A percentile compares a stretch with the other conserved stretches of the same genome.
phyloP scores from a whole-genome alignment of 2,329 filamentous ascomycete species.

The Alternaria triticimaculans region DNA sequence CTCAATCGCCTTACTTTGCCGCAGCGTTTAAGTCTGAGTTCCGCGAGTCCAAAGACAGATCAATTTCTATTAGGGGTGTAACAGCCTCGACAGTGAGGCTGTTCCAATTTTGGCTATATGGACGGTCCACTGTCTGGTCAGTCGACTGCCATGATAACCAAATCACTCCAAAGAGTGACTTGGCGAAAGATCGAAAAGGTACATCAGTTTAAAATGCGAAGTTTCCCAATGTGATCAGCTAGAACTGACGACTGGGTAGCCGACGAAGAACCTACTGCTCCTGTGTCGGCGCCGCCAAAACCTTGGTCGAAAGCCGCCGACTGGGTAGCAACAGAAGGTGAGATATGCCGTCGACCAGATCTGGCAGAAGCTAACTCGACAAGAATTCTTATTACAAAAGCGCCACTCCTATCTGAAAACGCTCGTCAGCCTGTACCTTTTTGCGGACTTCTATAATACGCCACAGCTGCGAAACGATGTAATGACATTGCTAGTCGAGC shows the following conservation, averaged over 20 bases:
- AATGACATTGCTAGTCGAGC: not conserved
- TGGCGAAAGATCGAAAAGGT: not conserved
- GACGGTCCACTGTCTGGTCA: not conserved
- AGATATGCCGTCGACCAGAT: not conserved
- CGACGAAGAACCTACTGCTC: not conserved
- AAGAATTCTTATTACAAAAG: not conserved
- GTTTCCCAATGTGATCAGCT: not conserved
- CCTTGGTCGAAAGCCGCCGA: not conserved
- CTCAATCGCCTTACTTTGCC: not conserved
- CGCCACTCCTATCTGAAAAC: not conserved
- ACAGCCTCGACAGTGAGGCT: not conserved
- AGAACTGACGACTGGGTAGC: not conserved
- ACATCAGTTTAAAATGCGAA: not conserved
- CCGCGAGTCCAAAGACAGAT: not conserved
- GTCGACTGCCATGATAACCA: not conserved
- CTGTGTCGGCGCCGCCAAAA: not conserved
- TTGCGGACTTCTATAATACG: not conserved
- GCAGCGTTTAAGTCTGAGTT: accelerated
- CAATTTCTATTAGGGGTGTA: not conserved
- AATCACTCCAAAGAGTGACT: not conserved
- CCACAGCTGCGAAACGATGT: not conserved
- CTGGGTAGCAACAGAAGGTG: not conserved
- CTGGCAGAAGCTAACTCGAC: not conserved
- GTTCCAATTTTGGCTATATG: not conserved
- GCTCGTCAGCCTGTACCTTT: not conserved